A percentile compares a stretch with the other conserved stretches of the same genome.
phyloP scores from a whole-genome alignment of 2,329 filamentous ascomycete species.

The Penicillium digitatum region DNA sequence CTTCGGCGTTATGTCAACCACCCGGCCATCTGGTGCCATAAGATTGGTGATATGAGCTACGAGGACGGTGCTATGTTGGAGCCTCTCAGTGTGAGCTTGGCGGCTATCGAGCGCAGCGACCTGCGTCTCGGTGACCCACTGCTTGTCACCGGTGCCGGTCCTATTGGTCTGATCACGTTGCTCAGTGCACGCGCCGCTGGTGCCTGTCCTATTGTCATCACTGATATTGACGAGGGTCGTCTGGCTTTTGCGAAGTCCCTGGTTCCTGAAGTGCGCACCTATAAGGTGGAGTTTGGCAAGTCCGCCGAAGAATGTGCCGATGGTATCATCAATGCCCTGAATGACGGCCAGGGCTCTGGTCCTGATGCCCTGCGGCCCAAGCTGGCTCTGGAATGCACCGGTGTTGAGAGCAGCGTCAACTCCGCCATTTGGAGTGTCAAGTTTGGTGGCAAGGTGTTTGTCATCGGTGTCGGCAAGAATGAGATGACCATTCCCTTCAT shows the following conservation, averaged over 20 bases:
- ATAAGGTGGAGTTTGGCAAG: conserved; percentile 48
- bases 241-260: conserved; percentile 80
- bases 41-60: conserved; percentile 86
- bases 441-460: conserved; percentile 95
- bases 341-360: conserved; percentile 39
- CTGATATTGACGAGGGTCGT: conserved; percentile 85
- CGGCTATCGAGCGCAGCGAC: conserved; percentile 77
- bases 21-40: conserved; percentile 91
- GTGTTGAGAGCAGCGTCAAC: conserved; percentile 82
- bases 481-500: conserved; percentile 96
- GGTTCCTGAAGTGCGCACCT: conserved; percentile 72
- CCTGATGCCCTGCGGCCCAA: conserved; percentile 67
- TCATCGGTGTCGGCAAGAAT: conserved; percentile 92
- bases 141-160: conserved; percentile 85
- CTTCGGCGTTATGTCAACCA: conserved; percentile 92
- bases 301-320: conserved; percentile 66
- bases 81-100: conserved; percentile 82
- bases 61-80: conserved; percentile 90
- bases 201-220: conserved; percentile 86
- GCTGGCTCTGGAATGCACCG: conserved; percentile 86
- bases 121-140: conserved; percentile 81
- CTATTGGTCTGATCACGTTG: conserved; percentile 85
- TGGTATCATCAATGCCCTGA: conserved; percentile 66
- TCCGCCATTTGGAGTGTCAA: conserved; percentile 84
- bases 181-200: conserved; percentile 82